Base-by-base conservation (phyloP, 768 basidiomycete species). In the Lentinula lateritia region DNA sequence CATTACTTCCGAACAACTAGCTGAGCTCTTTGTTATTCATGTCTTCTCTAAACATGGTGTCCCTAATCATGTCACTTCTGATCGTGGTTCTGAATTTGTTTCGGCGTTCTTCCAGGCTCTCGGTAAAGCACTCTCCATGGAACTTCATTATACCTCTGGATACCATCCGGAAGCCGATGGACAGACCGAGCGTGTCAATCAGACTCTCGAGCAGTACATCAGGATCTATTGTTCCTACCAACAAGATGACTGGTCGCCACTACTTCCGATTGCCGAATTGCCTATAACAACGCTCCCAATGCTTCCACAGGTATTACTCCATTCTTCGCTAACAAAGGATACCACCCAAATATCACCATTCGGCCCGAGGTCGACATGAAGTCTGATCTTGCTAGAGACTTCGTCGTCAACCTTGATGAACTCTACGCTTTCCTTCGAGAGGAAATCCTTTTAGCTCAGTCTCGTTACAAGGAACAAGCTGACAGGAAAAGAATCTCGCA, bases 291-390 rank as follows among this genome's bases (percentile, higher is more conserved):
- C 45, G 45, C 68, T 23, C 58, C 63, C 6, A 65, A 67, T 38
- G 45, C 69, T 0, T 64, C 70, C 4, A 73, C 70, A 23, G 61
- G 66, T 2, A 52, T 67, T n/a, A 64, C 70, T 34, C 71, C 68
- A 0, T 72, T 73, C 63, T 71, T 66, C n/a, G 63, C 68, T 1
- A 71, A 72, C 60, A 66, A 70, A 46, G 69, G 72, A 16, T 72
- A 66, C 32, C 60, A 72, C 54, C 70, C 70, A 1, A 59, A 61
- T 13, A 41, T 69, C 23, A 28, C 66, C 0, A 48, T 69, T n/a
- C 55, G 67, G 32, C 67, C 63, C 0, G 64, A 65, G 15, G 35
- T 36, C 15, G 63, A 68, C 61, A 50, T 66, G 20, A 52, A 65
- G 12, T 66, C 62, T 36, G 48, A 56, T 13, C 53, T 38, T 5